Evolutionary conservation across 345 rosid species (phyloP).

Genomic region (Syzygium grande): DNA sequence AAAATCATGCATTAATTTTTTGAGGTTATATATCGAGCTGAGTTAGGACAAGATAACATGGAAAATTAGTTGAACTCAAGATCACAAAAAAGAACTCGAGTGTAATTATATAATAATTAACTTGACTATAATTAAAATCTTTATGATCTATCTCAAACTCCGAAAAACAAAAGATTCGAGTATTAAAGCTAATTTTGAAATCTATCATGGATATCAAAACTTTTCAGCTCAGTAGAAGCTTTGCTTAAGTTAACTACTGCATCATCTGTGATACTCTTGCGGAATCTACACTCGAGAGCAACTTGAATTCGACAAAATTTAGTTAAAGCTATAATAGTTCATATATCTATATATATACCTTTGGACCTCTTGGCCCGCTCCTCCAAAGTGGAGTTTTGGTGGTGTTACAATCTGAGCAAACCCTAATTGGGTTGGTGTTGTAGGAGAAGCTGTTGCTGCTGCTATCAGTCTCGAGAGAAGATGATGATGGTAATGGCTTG

Average conservation of each 20-base stretch:
- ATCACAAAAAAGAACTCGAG: not conserved
- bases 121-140: not conserved
- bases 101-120: too few species aligned
- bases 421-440: conserved; percentile 34
- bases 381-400: conserved; percentile 98
- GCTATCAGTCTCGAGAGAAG: conserved; percentile 18
- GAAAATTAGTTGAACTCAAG: not conserved
- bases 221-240: not conserved
- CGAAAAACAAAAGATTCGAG: not conserved
- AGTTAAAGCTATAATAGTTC: not conserved
- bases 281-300: not conserved
- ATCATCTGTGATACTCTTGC: not conserved
- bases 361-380: conserved; percentile 91
- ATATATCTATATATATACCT: conserved; percentile 32
- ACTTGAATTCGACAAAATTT: not conserved
- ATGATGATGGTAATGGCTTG: conserved; percentile 15
- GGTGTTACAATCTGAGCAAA: conserved; percentile 87
- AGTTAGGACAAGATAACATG: not conserved
- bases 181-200: not conserved
- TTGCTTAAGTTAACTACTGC: not conserved
- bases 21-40: not conserved
- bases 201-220: not conserved
- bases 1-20: not conserved
- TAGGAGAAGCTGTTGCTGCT: conserved; percentile 12
- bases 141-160: not conserved